Percentiles rank a stretch among this genome's conserved stretches.
These are phyloP conservation scores for Andrographis paniculata DNA, from an alignment of 305 asterid species.

Conservation along the genomic window DNA sequence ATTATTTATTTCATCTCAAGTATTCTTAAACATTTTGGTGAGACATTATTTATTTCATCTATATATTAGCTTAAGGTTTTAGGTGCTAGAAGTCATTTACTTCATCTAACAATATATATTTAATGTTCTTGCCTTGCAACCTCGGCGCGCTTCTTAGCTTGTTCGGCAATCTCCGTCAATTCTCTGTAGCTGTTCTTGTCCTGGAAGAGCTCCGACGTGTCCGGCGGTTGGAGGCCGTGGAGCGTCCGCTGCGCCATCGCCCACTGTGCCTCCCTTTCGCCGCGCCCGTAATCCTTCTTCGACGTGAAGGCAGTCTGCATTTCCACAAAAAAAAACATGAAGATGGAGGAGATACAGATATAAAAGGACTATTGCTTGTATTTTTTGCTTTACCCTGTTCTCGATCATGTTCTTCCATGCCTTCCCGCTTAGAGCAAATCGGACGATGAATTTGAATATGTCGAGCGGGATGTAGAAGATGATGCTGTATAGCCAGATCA, in stretches of 20 bases:
- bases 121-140: slow-evolving; percentile 38
- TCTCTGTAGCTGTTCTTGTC: slow-evolving; percentile 37
- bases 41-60: too few species aligned
- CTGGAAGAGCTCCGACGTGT: slow-evolving; percentile 14
- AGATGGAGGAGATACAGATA: too few species aligned
- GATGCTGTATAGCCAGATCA: slow-evolving; percentile 77
- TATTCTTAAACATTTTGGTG: too few species aligned
- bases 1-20: too few species aligned
- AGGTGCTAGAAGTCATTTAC: too few species aligned
- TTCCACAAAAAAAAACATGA: too few species aligned
- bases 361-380: too few species aligned
- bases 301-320: slow-evolving; percentile 39
- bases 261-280: slow-evolving; percentile 46
- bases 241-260: slow-evolving; percentile 38
- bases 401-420: slow-evolving; percentile 78
- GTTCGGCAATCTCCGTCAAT: slow-evolving; percentile 48
- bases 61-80: too few species aligned
- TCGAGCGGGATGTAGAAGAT: slow-evolving; percentile 71
- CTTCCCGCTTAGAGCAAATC: slow-evolving; percentile 54
- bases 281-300: slow-evolving; percentile 42
- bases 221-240: slow-evolving; percentile 38
- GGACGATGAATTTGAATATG: slow-evolving; percentile 49
- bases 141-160: slow-evolving; percentile 48
- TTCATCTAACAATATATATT: too few species aligned
- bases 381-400: slow-evolving; percentile 33